A percentile compares a stretch with the other conserved stretches of the same genome.
Conservation (phyloP, 2,329 filamentous ascomycete species). For the Passalora sequoiae region DNA sequence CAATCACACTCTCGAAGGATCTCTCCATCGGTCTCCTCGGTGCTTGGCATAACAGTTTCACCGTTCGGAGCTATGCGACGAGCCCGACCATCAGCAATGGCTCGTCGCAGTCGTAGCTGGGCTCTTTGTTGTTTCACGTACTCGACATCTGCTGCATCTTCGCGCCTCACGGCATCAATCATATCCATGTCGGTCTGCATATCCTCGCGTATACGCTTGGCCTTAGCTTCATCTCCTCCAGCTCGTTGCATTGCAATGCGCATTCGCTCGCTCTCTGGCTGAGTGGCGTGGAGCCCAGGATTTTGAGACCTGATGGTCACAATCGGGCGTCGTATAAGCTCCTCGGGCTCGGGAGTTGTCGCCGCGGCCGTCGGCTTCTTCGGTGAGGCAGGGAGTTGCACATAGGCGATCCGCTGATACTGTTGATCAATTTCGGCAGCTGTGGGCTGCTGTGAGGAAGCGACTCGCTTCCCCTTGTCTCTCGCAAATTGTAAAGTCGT, state of each 20-base stretch:
- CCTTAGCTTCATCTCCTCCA: background rate
- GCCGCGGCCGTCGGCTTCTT: background rate
- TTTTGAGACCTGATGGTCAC: background rate
- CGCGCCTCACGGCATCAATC: conserved; percentile 1
- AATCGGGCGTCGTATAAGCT: too few species aligned
- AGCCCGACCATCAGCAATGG: conserved; percentile 3
- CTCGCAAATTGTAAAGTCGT: too few species aligned
- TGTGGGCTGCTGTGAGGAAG: too few species aligned
- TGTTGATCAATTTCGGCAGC: background rate
- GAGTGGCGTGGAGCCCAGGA: background rate
- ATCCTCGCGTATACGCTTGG: conserved; percentile 1
- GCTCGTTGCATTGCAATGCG: background rate
- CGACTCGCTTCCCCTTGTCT: too few species aligned
- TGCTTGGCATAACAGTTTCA: background rate
- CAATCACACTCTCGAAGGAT: conserved; percentile 3
- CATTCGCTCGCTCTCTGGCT: background rate
- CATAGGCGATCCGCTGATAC: background rate
- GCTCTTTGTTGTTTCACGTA: background rate
- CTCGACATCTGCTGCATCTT: conserved; percentile 1
- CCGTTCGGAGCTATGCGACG: background rate
- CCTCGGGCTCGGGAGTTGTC: too few species aligned
- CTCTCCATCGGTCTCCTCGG: conserved; percentile 4
- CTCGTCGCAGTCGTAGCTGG: background rate
- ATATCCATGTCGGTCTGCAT: conserved; percentile 1
- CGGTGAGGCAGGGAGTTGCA: background rate